Evolutionary conservation across 371 early-diverging fungal species (phyloP), one percentile per base, ranked within the genome.

Genomic region (Chytridium lagenaria): DNA sequence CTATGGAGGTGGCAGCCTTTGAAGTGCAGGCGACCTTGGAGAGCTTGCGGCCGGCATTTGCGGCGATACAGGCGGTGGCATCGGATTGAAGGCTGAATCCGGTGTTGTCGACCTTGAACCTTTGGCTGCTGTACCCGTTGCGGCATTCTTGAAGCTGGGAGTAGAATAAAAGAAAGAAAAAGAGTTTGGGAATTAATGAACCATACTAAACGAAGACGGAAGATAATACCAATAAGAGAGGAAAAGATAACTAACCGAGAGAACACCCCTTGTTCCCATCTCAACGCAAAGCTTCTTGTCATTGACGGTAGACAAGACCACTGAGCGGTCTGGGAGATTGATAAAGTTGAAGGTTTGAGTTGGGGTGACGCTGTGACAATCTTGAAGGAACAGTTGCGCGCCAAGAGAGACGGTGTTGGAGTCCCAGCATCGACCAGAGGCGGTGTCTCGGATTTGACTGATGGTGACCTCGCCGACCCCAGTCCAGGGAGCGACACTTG

Each of bases 101-200:
- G n/a, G n/a, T n/a, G n/a, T n/a, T n/a, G 16, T 66, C 10, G 28
- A 23, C 28, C 23, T 10, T 66, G 36, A 66, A 30, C 22, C 2
- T n/a, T 44, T 66, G 67, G 28, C 23, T 26, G 67, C 40, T 44
- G 44, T 5, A 37, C 5, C 19, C 30, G 49, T 66, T 49, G n/a
- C 49, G 38, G 44, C 67, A 66, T 19, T n/a, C 33, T 26, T 23
- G 33, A 26, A 66, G n/a, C n/a, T n/a, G n/a, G n/a, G n/a, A n/a
- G n/a, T n/a, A n/a, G n/a, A n/a, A n/a, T n/a, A n/a, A n/a, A n/a
- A n/a, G n/a, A n/a, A n/a, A n/a, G n/a, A n/a, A n/a, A n/a, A n/a
- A n/a, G n/a, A n/a, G n/a, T n/a, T n/a, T n/a, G n/a, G n/a, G n/a
- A n/a, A n/a, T n/a, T n/a, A n/a, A n/a, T n/a, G n/a, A n/a, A n/a